phyloP scores from a whole-genome alignment of 2,329 filamentous ascomycete species.

The Incumbomyces delicatus region DNA sequence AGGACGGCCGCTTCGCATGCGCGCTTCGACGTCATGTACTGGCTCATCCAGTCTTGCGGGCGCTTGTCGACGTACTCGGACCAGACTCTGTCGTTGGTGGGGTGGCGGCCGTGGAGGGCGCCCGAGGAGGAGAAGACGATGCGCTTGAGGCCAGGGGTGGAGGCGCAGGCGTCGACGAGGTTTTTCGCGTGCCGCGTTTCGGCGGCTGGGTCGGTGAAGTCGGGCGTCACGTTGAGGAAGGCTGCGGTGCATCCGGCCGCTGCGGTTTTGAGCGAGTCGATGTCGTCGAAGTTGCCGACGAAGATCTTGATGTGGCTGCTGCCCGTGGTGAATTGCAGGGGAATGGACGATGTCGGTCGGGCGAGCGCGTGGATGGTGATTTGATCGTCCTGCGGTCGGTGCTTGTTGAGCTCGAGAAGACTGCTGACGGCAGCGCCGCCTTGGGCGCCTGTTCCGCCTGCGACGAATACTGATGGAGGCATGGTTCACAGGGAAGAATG shows the following conservation, averaged over 20 bases:
- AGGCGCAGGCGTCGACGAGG: conserved; percentile 6
- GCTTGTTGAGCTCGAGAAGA: conserved; percentile 18
- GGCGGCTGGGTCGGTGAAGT: conserved; percentile 6
- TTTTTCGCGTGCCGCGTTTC: conserved; percentile 9
- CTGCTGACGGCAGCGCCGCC: conserved; percentile 26
- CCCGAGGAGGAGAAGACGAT: conserved; percentile 5
- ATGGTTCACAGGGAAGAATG: background rate
- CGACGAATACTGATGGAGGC: conserved; percentile 22
- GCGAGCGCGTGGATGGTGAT: conserved; percentile 51
- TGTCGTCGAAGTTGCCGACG: conserved; percentile 47
- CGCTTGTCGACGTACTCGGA: conserved; percentile 1
- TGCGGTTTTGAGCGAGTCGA: conserved; percentile 6
- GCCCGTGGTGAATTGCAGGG: conserved; percentile 33
- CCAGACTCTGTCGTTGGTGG: conserved; percentile 1
- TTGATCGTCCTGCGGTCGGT: conserved; percentile 4
- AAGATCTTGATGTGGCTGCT: conserved; percentile 44
- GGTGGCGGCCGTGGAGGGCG: background rate
- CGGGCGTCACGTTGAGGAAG: conserved; percentile 9
- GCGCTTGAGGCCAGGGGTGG: conserved; percentile 1
- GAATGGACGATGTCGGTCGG: conserved; percentile 39
- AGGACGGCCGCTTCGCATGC: background rate
- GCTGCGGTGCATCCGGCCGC: conserved; percentile 5
- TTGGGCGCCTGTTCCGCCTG: conserved; percentile 33
- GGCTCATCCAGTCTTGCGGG: background rate
- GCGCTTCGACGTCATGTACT: background rate